Evolutionary conservation across 2,329 filamentous ascomycete species (phyloP), one percentile per base, ranked within the genome.

Genomic region (Alternaria sp.): DNA sequence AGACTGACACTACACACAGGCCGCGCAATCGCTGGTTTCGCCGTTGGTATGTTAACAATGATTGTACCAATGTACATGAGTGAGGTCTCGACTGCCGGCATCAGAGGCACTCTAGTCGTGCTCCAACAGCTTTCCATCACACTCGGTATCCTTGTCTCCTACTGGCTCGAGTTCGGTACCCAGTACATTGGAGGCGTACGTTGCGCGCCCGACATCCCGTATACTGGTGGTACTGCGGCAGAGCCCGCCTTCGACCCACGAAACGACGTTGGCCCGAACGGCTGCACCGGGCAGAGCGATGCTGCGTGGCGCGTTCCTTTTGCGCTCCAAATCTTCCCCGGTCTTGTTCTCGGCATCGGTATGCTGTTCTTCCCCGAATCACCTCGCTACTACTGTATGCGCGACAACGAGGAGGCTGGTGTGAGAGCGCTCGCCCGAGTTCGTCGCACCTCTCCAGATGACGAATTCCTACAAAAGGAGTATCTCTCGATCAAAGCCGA

Each of bases 311-410:
- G 92, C 66, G 92, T 96, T 60, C 92, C 92, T 57, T 93, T 96
- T 68, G 89, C 81, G 57, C 83, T 96, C 51, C 93, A 96, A 82
- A 91, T 95, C 80, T 82, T 88, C 61, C 96, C 92, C 89, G 92
- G 90, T 54, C 46, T 94, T 45, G 90, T 96, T 66, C 89, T 96
- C 28, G 91, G 82, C 25, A 76, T 77, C 45, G 93, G 93, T 74
- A 84, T 85, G 77, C 75, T 77, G 21, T 71, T 65, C 49, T 71
- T 67, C 20, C 72, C 72, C 2, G 71, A 75, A 28, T 71, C 67
- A 15, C 72, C 72, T 20, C 67, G 73, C 9, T 78, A 71, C 64
- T 70, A 76, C 33, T 69, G 75, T 20, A 72, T 71, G 68, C 73
- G 73, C 15, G 70, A 73, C 44, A 67, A 82, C 12, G 75, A 84